Conservation (phyloP, 2,329 filamentous ascomycete genomes). For the Verticillium tricorpus region DNA sequence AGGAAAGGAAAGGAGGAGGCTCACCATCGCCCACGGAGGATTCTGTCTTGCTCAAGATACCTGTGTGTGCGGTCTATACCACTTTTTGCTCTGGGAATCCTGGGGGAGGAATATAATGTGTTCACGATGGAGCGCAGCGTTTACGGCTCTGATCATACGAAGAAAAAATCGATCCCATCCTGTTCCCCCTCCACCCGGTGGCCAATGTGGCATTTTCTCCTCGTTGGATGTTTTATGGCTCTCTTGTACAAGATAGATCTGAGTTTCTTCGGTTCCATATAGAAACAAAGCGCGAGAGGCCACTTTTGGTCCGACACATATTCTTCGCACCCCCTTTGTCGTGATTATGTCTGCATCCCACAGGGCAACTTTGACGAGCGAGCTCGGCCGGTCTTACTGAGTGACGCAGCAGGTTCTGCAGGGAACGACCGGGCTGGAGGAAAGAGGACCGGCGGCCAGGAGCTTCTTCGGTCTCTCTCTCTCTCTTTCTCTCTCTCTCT, state of each 20-base stretch:
- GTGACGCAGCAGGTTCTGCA: not conserved
- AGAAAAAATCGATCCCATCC: slow-evolving; percentile 2
- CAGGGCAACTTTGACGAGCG: not conserved
- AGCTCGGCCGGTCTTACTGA: not conserved
- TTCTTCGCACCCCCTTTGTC: not conserved
- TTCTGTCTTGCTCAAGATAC: slow-evolving; percentile 7
- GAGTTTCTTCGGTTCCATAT: slow-evolving; percentile 16
- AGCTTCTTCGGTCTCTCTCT: no score
- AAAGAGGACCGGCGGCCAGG: not conserved
- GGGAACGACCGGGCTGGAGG: not conserved
- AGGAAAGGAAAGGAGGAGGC: slow-evolving; percentile 1
- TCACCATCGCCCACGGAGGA: slow-evolving; percentile 23
- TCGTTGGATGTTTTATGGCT: slow-evolving; percentile 26
- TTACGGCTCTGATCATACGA: slow-evolving; percentile 4
- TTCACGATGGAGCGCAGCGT: slow-evolving; percentile 13
- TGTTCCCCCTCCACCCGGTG: slow-evolving; percentile 11
- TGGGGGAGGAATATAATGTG: slow-evolving; percentile 11
- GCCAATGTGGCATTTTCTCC: slow-evolving; percentile 10
- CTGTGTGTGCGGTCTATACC: slow-evolving; percentile 15
- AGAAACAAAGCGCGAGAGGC: slow-evolving; percentile 27
- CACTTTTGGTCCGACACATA: slow-evolving; percentile 33
- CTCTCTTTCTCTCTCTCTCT: no score
- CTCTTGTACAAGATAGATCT: slow-evolving; percentile 20
- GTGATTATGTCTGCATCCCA: not conserved
- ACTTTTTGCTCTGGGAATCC: slow-evolving; percentile 1